These are phyloP conservation scores for Hypoxylon sp. DNA, from an alignment of 2,329 filamentous ascomycete genomes.

Conservation along the genomic window DNA sequence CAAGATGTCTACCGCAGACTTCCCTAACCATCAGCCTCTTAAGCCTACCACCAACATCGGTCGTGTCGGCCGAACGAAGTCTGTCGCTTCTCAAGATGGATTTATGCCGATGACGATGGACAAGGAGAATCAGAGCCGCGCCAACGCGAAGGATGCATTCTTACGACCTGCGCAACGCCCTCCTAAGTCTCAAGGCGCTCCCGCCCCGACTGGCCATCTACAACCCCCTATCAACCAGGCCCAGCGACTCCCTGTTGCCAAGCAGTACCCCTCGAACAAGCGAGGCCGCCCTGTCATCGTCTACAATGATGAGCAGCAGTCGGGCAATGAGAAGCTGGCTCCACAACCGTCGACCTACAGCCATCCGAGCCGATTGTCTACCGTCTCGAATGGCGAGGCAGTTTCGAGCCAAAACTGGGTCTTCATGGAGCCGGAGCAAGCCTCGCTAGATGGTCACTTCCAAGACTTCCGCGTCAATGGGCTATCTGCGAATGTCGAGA, in stretches of 20 bases:
- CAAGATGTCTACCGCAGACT: no score
- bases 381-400: constrained; percentile 3
- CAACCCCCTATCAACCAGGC: constrained; percentile 4
- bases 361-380: constrained; percentile 4
- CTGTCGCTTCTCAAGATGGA: constrained; percentile 32
- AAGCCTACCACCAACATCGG: no score
- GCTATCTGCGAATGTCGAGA: background rate
- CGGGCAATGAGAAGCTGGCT: constrained; percentile 17
- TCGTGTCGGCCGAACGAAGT: constrained; percentile 64
- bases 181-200: constrained; percentile 37
- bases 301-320: constrained; percentile 41
- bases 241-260: constrained; percentile 5
- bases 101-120: constrained; percentile 47
- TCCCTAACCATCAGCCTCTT: no score
- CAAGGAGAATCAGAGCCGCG: constrained; percentile 52
- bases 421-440: background rate
- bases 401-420: constrained; percentile 6
- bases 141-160: constrained; percentile 48
- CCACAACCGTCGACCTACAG: background rate
- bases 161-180: constrained; percentile 50
- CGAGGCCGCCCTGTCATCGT: constrained; percentile 32
- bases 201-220: constrained; percentile 37
- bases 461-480: constrained; percentile 5
- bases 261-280: constrained; percentile 21
- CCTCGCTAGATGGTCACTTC: background rate